These are phyloP conservation scores for Apiotrichum montevideense DNA, from an alignment of 1,284 basidiomycete genomes.

Conservation along the genomic window DNA sequence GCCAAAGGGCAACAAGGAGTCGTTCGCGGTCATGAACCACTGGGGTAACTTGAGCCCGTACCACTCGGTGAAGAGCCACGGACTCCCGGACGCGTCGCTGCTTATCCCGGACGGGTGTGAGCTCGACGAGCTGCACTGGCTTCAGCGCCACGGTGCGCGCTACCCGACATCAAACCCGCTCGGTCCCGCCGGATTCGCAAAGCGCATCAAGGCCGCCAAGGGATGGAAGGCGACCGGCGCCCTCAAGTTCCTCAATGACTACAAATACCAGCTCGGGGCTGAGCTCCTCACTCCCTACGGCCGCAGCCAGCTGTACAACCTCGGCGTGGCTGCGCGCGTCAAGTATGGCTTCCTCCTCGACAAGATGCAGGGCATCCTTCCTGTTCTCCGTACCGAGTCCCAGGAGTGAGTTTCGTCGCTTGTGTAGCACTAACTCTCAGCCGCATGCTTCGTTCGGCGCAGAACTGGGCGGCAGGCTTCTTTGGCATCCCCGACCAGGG, in stretches of 20 bases:
- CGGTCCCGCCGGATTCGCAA: constrained; percentile 33
- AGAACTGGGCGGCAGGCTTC: constrained; percentile 50
- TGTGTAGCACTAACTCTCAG: constrained; percentile 11
- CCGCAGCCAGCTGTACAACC: constrained; percentile 48
- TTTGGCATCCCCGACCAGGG: constrained; percentile 48
- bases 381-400: constrained; percentile 48
- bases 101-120: constrained; percentile 46
- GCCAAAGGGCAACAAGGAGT: constrained; percentile 22
- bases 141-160: constrained; percentile 49
- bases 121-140: constrained; percentile 45
- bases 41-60: constrained; percentile 50
- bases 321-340: constrained; percentile 43
- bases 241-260: constrained; percentile 49
- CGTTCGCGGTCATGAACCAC: constrained; percentile 46
- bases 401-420: constrained; percentile 39
- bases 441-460: constrained; percentile 49
- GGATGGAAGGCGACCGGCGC: constrained; percentile 40
- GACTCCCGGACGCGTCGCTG: constrained; percentile 41
- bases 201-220: constrained; percentile 22
- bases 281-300: constrained; percentile 52
- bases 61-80: constrained; percentile 48
- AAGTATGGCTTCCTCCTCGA: constrained; percentile 48
- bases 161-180: constrained; percentile 36
- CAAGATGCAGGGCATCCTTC: constrained; percentile 41
- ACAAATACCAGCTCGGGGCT: constrained; percentile 49